phyloP scores from a whole-genome alignment of 257 asterid species.

The Fraxinus excelsior region DNA sequence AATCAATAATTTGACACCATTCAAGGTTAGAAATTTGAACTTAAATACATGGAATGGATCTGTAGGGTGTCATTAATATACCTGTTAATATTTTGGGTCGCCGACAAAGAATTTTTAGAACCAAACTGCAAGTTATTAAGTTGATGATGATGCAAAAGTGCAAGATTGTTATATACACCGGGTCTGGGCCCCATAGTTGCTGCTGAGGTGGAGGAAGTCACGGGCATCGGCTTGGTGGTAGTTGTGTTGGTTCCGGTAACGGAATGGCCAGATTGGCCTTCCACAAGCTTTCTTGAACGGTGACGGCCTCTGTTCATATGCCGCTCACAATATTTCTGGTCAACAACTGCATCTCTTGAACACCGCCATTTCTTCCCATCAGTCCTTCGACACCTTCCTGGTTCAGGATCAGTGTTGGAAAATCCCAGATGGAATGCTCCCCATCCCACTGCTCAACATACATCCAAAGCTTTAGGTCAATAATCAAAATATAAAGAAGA shows the following conservation, averaged over 20 bases:
- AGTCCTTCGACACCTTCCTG: conserved; percentile 95
- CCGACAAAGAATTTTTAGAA: conserved; percentile 28
- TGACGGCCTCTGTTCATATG: conserved; percentile 99
- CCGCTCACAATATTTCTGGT: conserved; percentile 94
- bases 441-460: conserved; percentile 73
- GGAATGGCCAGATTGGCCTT: conserved; percentile 68
- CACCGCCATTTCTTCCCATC: conserved; percentile 99
- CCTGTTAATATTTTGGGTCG: conserved; percentile 49
- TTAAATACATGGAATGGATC: background rate
- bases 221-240: conserved; percentile 34
- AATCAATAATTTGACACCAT: background rate
- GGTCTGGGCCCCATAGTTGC: conserved; percentile 41
- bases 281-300: conserved; percentile 99
- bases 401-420: conserved; percentile 84
- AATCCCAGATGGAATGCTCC: conserved; percentile 80
- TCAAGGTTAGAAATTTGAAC: background rate
- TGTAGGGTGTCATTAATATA: conserved; percentile 16
- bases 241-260: conserved; percentile 36
- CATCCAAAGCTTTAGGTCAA: background rate
- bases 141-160: conserved; percentile 45
- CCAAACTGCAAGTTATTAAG: conserved; percentile 37
- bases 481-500: conserved; percentile 2
- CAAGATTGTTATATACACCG: conserved; percentile 32
- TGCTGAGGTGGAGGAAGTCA: conserved; percentile 34
- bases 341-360: conserved; percentile 87